Evolutionary conservation across 805 yeast genomes (phyloP), one percentile per base, ranked within the genome.

Genomic region (Torulaspora microellipsoides): DNA sequence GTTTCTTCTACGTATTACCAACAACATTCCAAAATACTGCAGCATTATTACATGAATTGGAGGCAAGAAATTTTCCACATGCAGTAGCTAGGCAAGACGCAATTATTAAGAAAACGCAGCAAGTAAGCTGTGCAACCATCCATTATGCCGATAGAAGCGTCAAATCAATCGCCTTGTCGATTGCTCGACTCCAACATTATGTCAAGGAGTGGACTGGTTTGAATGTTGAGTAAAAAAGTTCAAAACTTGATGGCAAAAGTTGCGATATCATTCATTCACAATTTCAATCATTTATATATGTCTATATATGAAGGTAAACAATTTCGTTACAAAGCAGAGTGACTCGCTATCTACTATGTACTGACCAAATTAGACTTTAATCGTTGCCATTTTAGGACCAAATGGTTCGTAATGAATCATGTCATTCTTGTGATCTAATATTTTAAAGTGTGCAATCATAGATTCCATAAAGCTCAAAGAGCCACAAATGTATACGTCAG

Each of bases 1-100:
- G 84, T 1, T 78, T 80, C 64, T 69, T 66, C 42, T 68, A 75
- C 55, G 77, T 75, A 48, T 66, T 82, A 51, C 88, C 88, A 5
- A 63, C 67, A 12, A 82, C 88, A 0, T 79, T 73, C 49, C 53
- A 57, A 10, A 78, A 76, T 51, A 72, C 81, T 4, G 60, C 64
- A 20, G 58, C 60, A 9, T 73, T 76, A 48, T 48, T 72, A 8
- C 75, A 79, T 70, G 65, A 63, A 23, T 63, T 75, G 44, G 85
- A 82, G 53, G 59, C 73, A 53, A 55, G 67, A 6, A 34, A 44
- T 15, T 57, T 59, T 43, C 67, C 67, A 1, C 32, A 36, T 13
- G 44, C 57, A 14, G 53, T 54, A 1, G 48, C 54, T 13, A 54
- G 45, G 15, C 67, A 63, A 37, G 58, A 55, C 17, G 50, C 47